Percentiles rank a stretch among this genome's conserved stretches.
phyloP scores from a whole-genome alignment of 2,329 filamentous ascomycete species.

The Arthrobotrys sinensis region DNA sequence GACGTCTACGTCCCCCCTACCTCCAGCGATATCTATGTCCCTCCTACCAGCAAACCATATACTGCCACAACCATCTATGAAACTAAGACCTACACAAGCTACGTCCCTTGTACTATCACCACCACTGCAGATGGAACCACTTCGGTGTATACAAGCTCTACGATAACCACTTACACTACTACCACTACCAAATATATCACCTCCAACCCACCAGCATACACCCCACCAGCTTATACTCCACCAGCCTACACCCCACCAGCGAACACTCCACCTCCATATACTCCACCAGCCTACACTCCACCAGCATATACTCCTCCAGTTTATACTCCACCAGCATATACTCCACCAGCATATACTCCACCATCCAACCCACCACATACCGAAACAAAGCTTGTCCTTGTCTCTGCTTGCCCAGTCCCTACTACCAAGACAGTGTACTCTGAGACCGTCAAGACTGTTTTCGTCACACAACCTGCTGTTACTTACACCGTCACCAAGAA shows the following conservation, averaged over 20 bases:
- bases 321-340: constrained; percentile 35
- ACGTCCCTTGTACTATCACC: constrained; percentile 57
- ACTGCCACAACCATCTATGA: constrained; percentile 62
- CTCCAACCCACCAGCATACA: constrained; percentile 66
- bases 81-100: constrained; percentile 34
- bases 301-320: constrained; percentile 26
- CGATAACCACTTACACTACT: constrained; percentile 64
- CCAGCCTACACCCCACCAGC: constrained; percentile 34
- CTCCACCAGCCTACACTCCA: constrained; percentile 31
- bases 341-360: constrained; percentile 33
- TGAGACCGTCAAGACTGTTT: constrained; percentile 36
- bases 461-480: constrained; percentile 46
- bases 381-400: constrained; percentile 40
- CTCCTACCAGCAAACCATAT: constrained; percentile 45
- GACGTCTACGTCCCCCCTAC: constrained; percentile 24
- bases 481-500: constrained; percentile 53
- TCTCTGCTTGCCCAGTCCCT: constrained; percentile 48
- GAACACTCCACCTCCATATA: constrained; percentile 37
- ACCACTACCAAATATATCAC: constrained; percentile 65
- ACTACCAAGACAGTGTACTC: constrained; percentile 40
- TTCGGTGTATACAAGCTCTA: constrained; percentile 62
- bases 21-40: constrained; percentile 64
- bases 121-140: constrained; percentile 61
- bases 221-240: constrained; percentile 32
- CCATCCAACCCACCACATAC: constrained; percentile 56